Evolutionary conservation across 768 basidiomycete genomes (phyloP), one percentile per base, ranked within the genome.

Genomic region (Hericium rajendrae): DNA sequence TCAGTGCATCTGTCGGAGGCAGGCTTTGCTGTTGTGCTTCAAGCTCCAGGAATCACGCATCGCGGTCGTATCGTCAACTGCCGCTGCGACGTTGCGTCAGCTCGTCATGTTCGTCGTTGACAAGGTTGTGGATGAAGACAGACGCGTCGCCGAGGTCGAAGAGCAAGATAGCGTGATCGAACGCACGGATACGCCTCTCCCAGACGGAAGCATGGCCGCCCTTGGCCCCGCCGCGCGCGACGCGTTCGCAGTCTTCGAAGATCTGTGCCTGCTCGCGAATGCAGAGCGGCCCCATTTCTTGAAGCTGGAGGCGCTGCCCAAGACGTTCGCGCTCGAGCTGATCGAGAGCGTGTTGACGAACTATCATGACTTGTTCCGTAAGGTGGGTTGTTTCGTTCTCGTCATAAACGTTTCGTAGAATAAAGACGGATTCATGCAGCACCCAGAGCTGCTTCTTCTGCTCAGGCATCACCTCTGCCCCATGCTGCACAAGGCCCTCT

Each of bases 41-140:
- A 92, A 86, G 69, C 74, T 97, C 24, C 94, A 97, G 70, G 97
- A 97, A 58, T 94, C 92, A 0, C 85, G 91, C 61, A 97, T 94
- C 22, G 89, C 93, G 0, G 95, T 98, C 24, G 95, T 99, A 6
- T 95, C 94, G 2, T 94, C 92, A 0, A 98, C 97, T 3, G 95
- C 95, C 2, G 94, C 94, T 2, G 97, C 97, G 0, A 97, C 94
- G 0, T 79, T 97, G 4, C 86, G 94, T 2, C 95, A 98, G 68
- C 78, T 97, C 1, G 91, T 98, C 48, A 97, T 99, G 94, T 91
- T 97, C 62, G 86, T 97, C 16, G 90, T 97, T 48, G 97, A 99
- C 72, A 94, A 95, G 67, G 89, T 97, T 70, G 82, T 85, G 1
- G 78, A 81, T 16, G 91, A 94, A 66, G 89, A 93, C 67, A 72